These are phyloP conservation scores for Dimocarpus longan DNA, from an alignment of 345 rosid species.

Conservation along the genomic window DNA sequence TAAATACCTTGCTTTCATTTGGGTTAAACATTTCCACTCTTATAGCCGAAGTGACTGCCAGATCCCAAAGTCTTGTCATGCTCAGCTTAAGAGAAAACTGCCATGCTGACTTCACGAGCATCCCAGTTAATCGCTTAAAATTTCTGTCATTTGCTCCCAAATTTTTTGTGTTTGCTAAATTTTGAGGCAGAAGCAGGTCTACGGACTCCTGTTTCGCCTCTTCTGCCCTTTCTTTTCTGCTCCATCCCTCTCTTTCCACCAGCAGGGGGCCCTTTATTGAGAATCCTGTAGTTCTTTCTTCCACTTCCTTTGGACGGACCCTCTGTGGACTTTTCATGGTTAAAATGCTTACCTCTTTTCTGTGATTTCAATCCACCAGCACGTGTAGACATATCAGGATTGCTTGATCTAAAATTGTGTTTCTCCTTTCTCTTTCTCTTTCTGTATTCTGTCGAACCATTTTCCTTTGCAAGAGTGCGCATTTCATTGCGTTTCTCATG, in stretches of 20 bases:
- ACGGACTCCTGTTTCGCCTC: neutral
- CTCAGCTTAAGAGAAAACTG: neutral
- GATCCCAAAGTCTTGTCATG: neutral
- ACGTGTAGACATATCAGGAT: neutral
- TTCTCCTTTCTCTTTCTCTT: conserved; percentile 33
- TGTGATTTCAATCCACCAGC: conserved; percentile 21
- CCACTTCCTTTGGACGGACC: conserved; percentile 17
- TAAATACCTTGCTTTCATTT: neutral
- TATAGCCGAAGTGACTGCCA: neutral
- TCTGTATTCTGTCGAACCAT: conserved; percentile 20
- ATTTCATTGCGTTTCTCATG: conserved; percentile 27
- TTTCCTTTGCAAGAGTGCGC: conserved; percentile 6
- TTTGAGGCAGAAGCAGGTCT: conserved; percentile 19
- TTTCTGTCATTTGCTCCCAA: conserved; percentile 23
- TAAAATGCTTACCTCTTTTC: conserved; percentile 13
- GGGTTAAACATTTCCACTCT: neutral
- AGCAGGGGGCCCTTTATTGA: conserved; percentile 2
- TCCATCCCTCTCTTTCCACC: conserved; percentile 27
- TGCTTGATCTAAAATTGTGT: neutral
- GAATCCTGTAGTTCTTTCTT: conserved; percentile 20
- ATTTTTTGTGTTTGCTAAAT: conserved; percentile 15
- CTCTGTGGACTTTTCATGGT: conserved; percentile 16
- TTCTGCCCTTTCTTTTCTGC: conserved; percentile 6
- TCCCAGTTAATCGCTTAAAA: neutral
- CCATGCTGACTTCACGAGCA: neutral